Conservation (phyloP, 352 stramenopile genomes). For the Phytopythium delawarense region DNA sequence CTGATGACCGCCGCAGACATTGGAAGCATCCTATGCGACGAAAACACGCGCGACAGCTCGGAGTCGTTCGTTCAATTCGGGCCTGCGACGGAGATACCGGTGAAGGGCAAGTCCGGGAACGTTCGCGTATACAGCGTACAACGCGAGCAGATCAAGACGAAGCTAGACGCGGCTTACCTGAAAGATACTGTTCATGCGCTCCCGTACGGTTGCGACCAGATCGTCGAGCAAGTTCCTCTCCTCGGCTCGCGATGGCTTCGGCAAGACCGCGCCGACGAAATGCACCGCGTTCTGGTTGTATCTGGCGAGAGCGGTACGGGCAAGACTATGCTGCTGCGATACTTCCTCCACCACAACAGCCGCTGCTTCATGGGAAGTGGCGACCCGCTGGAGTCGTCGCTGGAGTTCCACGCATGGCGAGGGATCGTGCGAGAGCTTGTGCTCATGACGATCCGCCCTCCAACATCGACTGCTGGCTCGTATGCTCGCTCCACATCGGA, state of each 20-base stretch:
- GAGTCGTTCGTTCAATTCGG: slow-evolving; percentile 56
- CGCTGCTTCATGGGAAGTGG: slow-evolving; percentile 51
- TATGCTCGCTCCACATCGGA: no score
- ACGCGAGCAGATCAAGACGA: slow-evolving; percentile 23
- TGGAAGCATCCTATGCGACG: slow-evolving; percentile 73
- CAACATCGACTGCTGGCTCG: background rate
- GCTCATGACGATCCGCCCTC: slow-evolving; percentile 5
- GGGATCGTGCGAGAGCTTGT: slow-evolving; percentile 42
- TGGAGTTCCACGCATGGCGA: slow-evolving; percentile 58
- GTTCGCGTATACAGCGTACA: slow-evolving; percentile 50
- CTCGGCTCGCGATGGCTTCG: slow-evolving; percentile 26
- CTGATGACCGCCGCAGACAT: slow-evolving; percentile 62
- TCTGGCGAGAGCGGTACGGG: slow-evolving; percentile 55
- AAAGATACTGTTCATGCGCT: slow-evolving; percentile 26
- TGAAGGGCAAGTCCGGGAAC: slow-evolving; percentile 57
- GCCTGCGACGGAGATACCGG: slow-evolving; percentile 32
- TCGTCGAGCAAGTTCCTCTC: slow-evolving; percentile 44
- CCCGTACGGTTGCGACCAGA: slow-evolving; percentile 45
- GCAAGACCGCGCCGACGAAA: slow-evolving; percentile 4
- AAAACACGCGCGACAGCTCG: slow-evolving; percentile 52
- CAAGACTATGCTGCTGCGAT: slow-evolving; percentile 63
- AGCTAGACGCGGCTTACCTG: slow-evolving; percentile 27
- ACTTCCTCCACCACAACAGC: slow-evolving; percentile 46
- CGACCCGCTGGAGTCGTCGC: slow-evolving; percentile 49
- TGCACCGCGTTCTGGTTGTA: slow-evolving; percentile 47